Evolutionary conservation across 2,329 filamentous ascomycete genomes (phyloP).

Genomic region (Fusarium cyanostomum): DNA sequence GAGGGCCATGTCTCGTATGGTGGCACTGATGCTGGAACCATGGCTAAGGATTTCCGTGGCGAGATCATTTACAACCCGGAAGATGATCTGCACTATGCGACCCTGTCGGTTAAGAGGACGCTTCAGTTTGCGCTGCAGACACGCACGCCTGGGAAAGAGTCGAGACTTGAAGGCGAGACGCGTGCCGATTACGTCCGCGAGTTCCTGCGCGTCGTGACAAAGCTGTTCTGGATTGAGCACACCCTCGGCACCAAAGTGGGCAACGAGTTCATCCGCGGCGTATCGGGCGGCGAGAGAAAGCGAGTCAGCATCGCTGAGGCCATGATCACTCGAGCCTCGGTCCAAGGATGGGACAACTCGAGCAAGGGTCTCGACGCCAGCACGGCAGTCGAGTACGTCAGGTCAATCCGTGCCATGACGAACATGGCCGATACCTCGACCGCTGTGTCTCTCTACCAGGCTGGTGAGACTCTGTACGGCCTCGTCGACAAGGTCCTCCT

Average conservation of each 20-base stretch:
- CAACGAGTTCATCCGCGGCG: constrained; percentile 70
- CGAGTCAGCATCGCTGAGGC: constrained; percentile 79
- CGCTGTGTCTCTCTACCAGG: constrained; percentile 76
- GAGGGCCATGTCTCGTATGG: constrained; percentile 73
- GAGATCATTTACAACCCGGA: constrained; percentile 77
- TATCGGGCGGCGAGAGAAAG: constrained; percentile 74
- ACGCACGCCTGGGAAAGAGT: constrained; percentile 62
- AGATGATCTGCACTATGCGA: constrained; percentile 74
- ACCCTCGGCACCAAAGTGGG: constrained; percentile 75
- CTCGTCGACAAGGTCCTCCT: constrained; percentile 80
- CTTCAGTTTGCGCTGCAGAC: constrained; percentile 73
- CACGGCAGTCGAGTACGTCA: constrained; percentile 77
- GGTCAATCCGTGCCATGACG: constrained; percentile 70
- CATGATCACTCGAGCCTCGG: constrained; percentile 66
- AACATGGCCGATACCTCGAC: constrained; percentile 77
- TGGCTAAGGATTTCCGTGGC: constrained; percentile 64
- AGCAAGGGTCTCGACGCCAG: constrained; percentile 77
- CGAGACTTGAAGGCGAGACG: constrained; percentile 67
- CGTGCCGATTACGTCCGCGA: constrained; percentile 64
- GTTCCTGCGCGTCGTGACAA: constrained; percentile 69
- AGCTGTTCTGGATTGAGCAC: constrained; percentile 77
- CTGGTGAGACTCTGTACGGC: constrained; percentile 71
- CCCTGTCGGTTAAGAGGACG: constrained; percentile 72
- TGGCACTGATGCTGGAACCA: constrained; percentile 54
- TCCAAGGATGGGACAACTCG: constrained; percentile 79